Evolutionary conservation across 495 filamentous ascomycete genomes (phyloP).

Genomic region (Melanomma pulvis-pyrius): DNA sequence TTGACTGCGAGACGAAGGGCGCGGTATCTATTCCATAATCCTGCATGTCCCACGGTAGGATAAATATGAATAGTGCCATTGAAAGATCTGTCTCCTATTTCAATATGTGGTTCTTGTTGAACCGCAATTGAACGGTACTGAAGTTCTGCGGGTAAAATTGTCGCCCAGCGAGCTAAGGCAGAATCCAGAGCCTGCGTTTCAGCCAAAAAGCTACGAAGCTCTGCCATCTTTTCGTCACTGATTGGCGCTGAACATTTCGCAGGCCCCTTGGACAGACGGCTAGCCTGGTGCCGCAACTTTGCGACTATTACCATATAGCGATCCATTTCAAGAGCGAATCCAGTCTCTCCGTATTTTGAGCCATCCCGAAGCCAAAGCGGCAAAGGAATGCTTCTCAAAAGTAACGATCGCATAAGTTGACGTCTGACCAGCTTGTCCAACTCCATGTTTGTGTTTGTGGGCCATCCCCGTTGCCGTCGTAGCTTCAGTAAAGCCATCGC

Average conservation of each 20-base stretch:
- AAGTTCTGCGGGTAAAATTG: not conserved
- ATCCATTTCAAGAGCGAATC: not conserved
- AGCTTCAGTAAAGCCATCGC: not conserved
- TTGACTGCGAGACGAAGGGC: not conserved
- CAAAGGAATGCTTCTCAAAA: not conserved
- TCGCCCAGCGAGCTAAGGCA: not conserved
- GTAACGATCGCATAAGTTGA: not conserved
- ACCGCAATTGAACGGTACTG: not conserved
- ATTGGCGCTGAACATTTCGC: not conserved
- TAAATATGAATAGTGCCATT: not conserved
- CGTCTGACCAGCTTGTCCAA: not conserved
- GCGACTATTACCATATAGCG: not conserved
- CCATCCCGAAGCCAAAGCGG: not conserved
- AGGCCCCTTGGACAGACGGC: not conserved
- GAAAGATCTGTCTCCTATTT: not conserved
- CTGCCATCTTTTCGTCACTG: not conserved
- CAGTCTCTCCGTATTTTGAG: not conserved
- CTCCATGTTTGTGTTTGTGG: not conserved
- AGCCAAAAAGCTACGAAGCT: not conserved
- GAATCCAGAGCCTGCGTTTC: not conserved
- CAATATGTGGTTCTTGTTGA: not conserved
- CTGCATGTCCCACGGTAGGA: not conserved
- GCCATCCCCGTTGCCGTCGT: slow-evolving; percentile 1
- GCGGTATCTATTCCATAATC: not conserved
- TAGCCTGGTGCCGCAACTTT: not conserved